phyloP scores from a whole-genome alignment of 208 protist species.

The Spongospora subterranea region DNA sequence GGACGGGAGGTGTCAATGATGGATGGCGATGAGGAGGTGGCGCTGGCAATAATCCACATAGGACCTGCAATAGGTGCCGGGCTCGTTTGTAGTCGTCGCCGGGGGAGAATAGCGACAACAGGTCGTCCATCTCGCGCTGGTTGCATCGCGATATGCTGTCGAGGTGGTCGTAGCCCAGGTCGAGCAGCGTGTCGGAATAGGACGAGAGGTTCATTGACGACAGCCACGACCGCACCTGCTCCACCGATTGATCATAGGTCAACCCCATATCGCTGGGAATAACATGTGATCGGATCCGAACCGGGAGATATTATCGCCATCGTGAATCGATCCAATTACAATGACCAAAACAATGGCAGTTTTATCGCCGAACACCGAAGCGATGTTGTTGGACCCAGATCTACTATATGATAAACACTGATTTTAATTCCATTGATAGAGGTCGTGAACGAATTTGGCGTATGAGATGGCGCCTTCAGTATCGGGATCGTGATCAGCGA shows the following conservation, averaged over 20 bases:
- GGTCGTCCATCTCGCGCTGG: background rate
- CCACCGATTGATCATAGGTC: background rate
- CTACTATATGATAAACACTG: too few relatives aligned
- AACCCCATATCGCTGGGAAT: too few relatives aligned
- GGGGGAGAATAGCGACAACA: background rate
- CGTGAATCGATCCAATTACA: too few relatives aligned
- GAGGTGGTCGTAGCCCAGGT: conserved; percentile 22
- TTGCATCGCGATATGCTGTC: conserved; percentile 19
- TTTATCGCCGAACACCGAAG: too few relatives aligned
- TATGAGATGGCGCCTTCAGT: background rate
- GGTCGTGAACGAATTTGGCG: conserved; percentile 31
- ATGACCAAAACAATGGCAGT: too few relatives aligned
- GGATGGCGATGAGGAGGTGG: too few relatives aligned
- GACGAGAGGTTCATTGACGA: background rate
- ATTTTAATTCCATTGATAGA: background rate
- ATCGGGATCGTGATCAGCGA: background rate
- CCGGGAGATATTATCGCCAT: too few relatives aligned
- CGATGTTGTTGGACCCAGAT: too few relatives aligned
- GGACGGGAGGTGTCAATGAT: too few relatives aligned
- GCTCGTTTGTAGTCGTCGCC: background rate
- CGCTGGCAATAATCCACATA: background rate
- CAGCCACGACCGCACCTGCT: conserved; percentile 37
- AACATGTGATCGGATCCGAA: too few relatives aligned
- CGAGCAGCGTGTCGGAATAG: background rate
- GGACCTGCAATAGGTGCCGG: background rate